phyloP scores from a whole-genome alignment of 1,284 basidiomycete species.

The Trichosporon faecale region DNA sequence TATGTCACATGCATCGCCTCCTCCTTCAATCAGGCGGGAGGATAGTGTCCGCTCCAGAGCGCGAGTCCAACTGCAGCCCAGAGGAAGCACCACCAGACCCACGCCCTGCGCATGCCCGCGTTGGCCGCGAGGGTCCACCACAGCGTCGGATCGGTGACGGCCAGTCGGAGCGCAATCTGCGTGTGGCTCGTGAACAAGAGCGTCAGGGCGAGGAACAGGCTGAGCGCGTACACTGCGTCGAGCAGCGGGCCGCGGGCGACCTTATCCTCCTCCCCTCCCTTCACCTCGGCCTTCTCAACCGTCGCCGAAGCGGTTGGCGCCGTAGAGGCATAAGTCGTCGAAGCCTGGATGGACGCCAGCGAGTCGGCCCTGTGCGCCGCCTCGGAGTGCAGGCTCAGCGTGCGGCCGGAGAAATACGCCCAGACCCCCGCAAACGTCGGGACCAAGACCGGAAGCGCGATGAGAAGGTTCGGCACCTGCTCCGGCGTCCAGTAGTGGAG shows the following conservation, averaged over 20 bases:
- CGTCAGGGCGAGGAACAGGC: conserved; percentile 56
- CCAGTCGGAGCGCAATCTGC: conserved; percentile 82
- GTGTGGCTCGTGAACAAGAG: conserved; percentile 80
- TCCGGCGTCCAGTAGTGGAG: conserved; percentile 77
- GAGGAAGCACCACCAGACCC: conserved; percentile 64
- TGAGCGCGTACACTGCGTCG: conserved; percentile 1
- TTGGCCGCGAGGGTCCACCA: conserved; percentile 74
- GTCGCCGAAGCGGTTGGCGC: background rate
- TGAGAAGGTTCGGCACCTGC: conserved; percentile 83
- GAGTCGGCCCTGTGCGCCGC: background rate
- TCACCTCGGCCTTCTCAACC: background rate
- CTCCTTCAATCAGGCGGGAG: conserved; percentile 61
- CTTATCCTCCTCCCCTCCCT: background rate
- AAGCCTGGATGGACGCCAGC: background rate
- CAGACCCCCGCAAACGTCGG: conserved; percentile 53
- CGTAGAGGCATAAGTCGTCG: background rate
- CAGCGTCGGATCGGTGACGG: conserved; percentile 71
- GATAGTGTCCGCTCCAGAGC: conserved; percentile 81
- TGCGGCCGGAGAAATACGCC: background rate
- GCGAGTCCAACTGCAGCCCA: conserved; percentile 74
- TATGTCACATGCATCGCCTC: background rate
- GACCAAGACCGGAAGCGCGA: conserved; percentile 69
- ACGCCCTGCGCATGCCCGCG: conserved; percentile 8
- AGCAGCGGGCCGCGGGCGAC: background rate
- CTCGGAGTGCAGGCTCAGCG: background rate